Evolutionary conservation across 2,329 filamentous ascomycete species (phyloP), one percentile per base, ranked within the genome.

Genomic region (Curvularia spicifera): DNA sequence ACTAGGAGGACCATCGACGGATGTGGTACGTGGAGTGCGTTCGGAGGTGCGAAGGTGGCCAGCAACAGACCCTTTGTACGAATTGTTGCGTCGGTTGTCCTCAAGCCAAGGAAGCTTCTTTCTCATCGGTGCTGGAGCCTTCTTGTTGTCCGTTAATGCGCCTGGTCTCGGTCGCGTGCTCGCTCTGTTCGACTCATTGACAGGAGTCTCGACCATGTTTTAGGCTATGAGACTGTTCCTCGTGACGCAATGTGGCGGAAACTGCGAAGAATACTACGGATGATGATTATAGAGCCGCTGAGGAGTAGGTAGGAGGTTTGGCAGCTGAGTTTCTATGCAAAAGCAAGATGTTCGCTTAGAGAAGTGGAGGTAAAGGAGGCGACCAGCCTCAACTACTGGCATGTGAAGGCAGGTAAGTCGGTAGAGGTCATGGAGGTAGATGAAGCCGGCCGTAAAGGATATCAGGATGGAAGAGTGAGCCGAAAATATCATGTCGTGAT

Each of bases 81-180:
- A 48, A 15, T 40, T 28, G 29, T 57, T 60, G 5, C 67, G 53
- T n/a, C 39, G 44, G 12, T 66, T 72, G 15, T 61, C 63, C 44
- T 72, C 70, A 7, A 76, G 64, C 73, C 73, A 76, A 15, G 72
- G 73, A 20, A 75, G 67, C 46, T 51, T 69, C 22, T 63, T 73
- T 0, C 51, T 29, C 5, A 59, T 64, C 20, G 51, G 59, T 12
- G 59, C 57, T 15, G 58, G 26, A 44, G 64, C 40, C 50, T 60
- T 71, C 18, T 42, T 64, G 44, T 15, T 46, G 8, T 55, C 48
- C 47, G 47, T 24, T 4, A 49, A 15, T 1, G 22, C 7, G 18
- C 22, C 39, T 31, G 26, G 29, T 20, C 44, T 64, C 18, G 55
- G 29, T 22, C 18, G 49, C 2, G 15, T 39, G 20, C 24, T 29